A percentile compares a stretch with the other conserved stretches of the same genome.
Evolutionary conservation across 2,329 filamentous ascomycete species (phyloP).

Genomic region (Colletotrichum zoysiae): DNA sequence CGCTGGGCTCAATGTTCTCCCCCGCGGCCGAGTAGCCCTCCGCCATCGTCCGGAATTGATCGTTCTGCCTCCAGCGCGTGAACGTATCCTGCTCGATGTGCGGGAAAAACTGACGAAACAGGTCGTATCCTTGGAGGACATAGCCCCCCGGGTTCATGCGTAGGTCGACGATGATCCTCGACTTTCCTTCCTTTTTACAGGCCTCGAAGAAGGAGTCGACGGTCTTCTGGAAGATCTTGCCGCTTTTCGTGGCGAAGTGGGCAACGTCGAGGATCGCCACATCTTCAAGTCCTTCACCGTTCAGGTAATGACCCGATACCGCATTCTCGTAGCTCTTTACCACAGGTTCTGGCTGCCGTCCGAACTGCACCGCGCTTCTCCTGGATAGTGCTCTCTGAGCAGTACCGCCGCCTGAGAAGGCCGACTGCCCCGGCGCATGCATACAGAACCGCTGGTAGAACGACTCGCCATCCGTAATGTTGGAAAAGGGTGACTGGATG

Average conservation of each 20-base stretch:
- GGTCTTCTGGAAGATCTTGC: conserved; percentile 50
- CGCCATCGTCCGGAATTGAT: conserved; percentile 60
- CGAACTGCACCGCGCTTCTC: neutral
- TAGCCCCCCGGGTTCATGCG: conserved; percentile 68
- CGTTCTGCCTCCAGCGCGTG: conserved; percentile 54
- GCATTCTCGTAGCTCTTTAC: conserved; percentile 45
- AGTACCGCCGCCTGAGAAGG: neutral
- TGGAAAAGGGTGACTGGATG: conserved; percentile 47
- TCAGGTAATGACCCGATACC: conserved; percentile 51
- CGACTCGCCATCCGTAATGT: conserved; percentile 49
- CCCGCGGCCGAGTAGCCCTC: conserved; percentile 58
- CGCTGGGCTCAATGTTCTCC: conserved; percentile 57
- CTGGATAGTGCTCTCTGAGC: neutral
- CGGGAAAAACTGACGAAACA: conserved; percentile 67
- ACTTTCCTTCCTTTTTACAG: conserved; percentile 61
- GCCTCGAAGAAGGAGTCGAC: conserved; percentile 44
- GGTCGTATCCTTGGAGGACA: conserved; percentile 67
- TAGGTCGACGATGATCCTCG: conserved; percentile 70
- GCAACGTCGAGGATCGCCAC: conserved; percentile 49
- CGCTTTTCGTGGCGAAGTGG: conserved; percentile 45
- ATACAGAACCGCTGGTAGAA: conserved; percentile 52
- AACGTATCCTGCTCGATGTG: conserved; percentile 54
- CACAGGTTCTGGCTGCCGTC: conserved; percentile 47
- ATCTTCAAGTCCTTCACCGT: conserved; percentile 50
- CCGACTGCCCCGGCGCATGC: conserved; percentile 30